A percentile compares a stretch with the other conserved stretches of the same genome.
Evolutionary conservation across 306 rosid genomes (phyloP).

Genomic region (Psophocarpus tetragonolobus): DNA sequence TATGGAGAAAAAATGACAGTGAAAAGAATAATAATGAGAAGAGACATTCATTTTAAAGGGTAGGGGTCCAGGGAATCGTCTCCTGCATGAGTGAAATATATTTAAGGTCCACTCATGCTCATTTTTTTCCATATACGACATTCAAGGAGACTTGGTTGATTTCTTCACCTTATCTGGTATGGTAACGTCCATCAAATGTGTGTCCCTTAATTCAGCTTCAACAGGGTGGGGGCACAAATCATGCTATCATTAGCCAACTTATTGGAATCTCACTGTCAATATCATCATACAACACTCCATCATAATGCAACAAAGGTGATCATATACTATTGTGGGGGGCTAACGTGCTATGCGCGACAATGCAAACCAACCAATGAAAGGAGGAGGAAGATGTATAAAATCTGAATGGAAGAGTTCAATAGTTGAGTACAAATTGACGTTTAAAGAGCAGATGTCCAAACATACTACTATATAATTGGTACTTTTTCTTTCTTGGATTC

Average conservation of each 20-base stretch:
- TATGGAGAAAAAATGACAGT: not conserved
- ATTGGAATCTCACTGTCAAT: not conserved
- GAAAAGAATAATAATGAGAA: not conserved
- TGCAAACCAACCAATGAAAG: not conserved
- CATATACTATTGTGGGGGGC: not conserved
- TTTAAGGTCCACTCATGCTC: not conserved
- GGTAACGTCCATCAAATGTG: not conserved
- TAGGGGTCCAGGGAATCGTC: not conserved
- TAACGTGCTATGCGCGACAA: not conserved
- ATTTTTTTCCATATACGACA: not conserved
- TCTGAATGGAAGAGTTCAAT: not conserved
- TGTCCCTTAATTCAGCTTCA: not conserved
- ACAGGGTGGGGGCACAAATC: slow-evolving; percentile 20
- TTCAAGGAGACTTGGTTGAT: not conserved
- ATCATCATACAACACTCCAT: slow-evolving; percentile 4
- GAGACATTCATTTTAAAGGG: not conserved
- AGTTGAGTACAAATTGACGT: not conserved
- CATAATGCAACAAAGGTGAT: not conserved
- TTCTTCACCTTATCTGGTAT: not conserved
- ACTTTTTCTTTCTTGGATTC: not conserved
- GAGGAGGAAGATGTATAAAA: not conserved
- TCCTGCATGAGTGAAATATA: not conserved
- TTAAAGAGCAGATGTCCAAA: not conserved
- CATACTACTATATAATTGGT: not conserved
- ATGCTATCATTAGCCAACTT: not conserved